phyloP scores from a whole-genome alignment of 2,329 filamentous ascomycete genomes.

The Aspergillus glaucus region DNA sequence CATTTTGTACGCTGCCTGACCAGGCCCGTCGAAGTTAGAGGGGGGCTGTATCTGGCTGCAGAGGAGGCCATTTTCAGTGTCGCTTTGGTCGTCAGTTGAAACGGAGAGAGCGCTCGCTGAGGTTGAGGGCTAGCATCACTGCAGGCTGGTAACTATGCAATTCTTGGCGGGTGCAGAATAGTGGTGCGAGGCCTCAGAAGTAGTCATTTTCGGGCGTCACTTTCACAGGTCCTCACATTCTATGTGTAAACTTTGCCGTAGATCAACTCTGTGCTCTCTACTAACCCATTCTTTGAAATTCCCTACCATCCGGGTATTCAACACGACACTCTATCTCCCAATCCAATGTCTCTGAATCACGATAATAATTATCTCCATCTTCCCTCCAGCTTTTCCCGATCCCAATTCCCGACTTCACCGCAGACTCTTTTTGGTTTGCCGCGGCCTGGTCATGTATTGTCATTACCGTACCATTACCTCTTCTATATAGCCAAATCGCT shows the following conservation, averaged over 20 bases:
- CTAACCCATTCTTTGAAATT: no score
- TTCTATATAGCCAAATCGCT: not conserved
- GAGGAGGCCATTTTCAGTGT: not conserved
- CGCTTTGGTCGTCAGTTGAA: not conserved
- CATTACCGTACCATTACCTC: constrained; percentile 1
- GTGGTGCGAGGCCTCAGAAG: not conserved
- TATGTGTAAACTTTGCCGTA: no score
- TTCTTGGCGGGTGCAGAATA: not conserved
- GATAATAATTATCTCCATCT: no score
- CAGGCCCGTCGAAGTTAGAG: not conserved
- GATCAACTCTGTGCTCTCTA: no score
- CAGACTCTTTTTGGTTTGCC: constrained; percentile 26
- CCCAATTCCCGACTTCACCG: constrained; percentile 21
- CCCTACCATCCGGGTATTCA: no score
- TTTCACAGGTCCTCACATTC: not conserved
- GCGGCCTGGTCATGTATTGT: constrained; percentile 5
- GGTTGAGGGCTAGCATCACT: no score
- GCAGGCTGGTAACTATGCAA: no score
- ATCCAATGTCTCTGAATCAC: no score
- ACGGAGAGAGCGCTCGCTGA: no score
- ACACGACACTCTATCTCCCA: no score
- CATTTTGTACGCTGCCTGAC: not conserved
- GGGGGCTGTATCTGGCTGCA: not conserved
- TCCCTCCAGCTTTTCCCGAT: no score
- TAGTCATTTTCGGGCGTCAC: not conserved